Base-by-base conservation (phyloP, 1,139 yeast species). In the Hansenula anomala region DNA sequence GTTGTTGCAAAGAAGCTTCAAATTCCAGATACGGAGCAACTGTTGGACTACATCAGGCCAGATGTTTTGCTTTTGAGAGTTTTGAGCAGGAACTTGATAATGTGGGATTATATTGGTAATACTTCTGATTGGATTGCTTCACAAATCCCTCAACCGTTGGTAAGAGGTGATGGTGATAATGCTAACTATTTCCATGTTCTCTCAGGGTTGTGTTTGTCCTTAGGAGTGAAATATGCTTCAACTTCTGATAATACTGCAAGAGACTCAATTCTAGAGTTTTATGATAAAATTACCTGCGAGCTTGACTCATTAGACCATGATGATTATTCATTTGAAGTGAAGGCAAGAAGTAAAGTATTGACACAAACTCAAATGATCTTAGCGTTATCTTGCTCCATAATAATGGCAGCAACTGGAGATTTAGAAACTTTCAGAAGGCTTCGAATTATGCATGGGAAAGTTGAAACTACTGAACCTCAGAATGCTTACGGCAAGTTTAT, bases 401-500 rank as follows among this genome's bases (percentile, higher is more conserved):
- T 89, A 0, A 86, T 88, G 88, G 90, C 96, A 2, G 96, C 96
- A 1, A 78, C 90, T 18, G 98, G 98, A 1, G 97, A 92, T 57
- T 62, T 90, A 39, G 84, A 79, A 39, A 75, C 82, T 0, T 75
- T 92, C 49, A 71, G 92, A 52, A 68, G 96, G 41, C 63, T 88
- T 32, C 71, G 96, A 44, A 73, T 74, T 18, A 60, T 88, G 28
- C 88, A 87, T 56, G 82, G 55, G 2, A 45, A 41, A 33, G 39
- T 52, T 19, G 30, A 38, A 9, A 37, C 30, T 11, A 19, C 40
- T 1, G 28, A 38, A 11, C 12, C 30, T 4, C 36, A 38, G 12
- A 54, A 47, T 19, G 59, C 61, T 7, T 88, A 75, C 58, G 95
- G 96, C 0, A 75, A 78, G 45, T 86, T 75, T 55, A 77, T 87